Evolutionary conservation across 345 rosid genomes (phyloP).

Genomic region (Xanthoceras sorbifolium): DNA sequence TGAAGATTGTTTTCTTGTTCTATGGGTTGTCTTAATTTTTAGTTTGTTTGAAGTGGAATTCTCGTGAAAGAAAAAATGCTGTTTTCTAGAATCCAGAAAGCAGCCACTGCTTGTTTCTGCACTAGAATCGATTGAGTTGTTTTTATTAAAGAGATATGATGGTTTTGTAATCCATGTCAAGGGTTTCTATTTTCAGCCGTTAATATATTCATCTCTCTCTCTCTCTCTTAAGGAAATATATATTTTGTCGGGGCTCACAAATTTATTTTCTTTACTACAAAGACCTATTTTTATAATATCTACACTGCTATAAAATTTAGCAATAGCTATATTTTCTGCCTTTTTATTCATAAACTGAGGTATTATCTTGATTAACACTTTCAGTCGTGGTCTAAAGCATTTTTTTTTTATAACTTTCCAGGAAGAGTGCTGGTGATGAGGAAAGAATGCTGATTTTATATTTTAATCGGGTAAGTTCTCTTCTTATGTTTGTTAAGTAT

Average conservation of each 20-base stretch:
- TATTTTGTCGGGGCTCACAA: background rate
- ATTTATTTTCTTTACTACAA: background rate
- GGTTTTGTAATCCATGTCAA: background rate
- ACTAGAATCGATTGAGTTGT: background rate
- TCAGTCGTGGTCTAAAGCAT: constrained; percentile 1
- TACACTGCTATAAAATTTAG: background rate
- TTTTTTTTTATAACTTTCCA: constrained; percentile 31
- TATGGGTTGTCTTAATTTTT: background rate
- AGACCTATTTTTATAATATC: background rate
- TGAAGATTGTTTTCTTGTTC: background rate
- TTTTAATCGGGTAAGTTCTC: constrained; percentile 65
- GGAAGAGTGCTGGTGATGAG: constrained; percentile 88
- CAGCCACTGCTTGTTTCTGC: background rate
- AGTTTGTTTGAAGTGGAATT: constrained; percentile 1
- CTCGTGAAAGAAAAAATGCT: background rate
- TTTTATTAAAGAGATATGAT: background rate
- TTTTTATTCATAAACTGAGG: background rate
- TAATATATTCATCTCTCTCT: background rate
- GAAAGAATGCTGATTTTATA: constrained; percentile 79
- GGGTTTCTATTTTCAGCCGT: background rate
- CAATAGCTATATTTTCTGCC: background rate
- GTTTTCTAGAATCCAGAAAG: background rate
- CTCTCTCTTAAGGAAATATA: no score
- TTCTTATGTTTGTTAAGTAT: constrained; percentile 1
- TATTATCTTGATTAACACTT: background rate